These are phyloP conservation scores for Leccinum ochraceum DNA, from an alignment of 768 basidiomycete species.

Conservation along the genomic window DNA sequence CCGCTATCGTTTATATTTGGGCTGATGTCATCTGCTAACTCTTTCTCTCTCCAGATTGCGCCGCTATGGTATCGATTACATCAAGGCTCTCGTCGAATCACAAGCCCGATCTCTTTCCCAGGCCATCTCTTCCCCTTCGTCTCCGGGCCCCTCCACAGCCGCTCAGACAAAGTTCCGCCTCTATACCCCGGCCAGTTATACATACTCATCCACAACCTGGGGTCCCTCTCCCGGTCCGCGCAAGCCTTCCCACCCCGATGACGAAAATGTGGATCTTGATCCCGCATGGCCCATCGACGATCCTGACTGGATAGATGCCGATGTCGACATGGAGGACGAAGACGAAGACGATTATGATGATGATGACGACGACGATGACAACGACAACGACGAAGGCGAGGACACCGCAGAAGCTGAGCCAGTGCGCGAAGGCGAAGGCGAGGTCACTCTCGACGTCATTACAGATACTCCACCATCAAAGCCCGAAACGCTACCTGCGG, in stretches of 20 bases:
- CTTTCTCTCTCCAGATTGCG: slow-evolving; percentile 23
- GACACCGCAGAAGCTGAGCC: slow-evolving; percentile 16
- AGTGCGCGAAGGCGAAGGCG: slow-evolving; percentile 18
- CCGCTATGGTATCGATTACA: slow-evolving; percentile 34
- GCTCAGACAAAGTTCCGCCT: slow-evolving; percentile 30
- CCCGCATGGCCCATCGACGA: slow-evolving; percentile 24
- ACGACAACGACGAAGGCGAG: slow-evolving; percentile 30
- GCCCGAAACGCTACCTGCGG: not conserved
- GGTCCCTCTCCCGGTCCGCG: slow-evolving; percentile 8
- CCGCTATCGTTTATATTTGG: slow-evolving; percentile 8
- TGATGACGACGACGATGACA: slow-evolving; percentile 9
- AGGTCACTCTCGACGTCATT: slow-evolving; percentile 13
- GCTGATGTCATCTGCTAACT: slow-evolving; percentile 13
- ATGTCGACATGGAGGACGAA: slow-evolving; percentile 35
- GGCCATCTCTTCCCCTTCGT: not conserved
- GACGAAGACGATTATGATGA: slow-evolving; percentile 36
- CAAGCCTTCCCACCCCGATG: slow-evolving; percentile 18
- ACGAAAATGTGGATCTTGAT: slow-evolving; percentile 23
- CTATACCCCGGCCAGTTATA: slow-evolving; percentile 36
- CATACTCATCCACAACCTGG: slow-evolving; percentile 28
- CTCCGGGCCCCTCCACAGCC: not conserved
- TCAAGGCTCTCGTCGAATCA: slow-evolving; percentile 34
- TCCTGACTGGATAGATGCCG: slow-evolving; percentile 26
- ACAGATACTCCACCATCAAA: slow-evolving; percentile 6
- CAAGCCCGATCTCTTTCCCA: slow-evolving; percentile 20